Evolutionary conservation across 2,329 filamentous ascomycete species (phyloP), one percentile per base, ranked within the genome.

Genomic region (Diplodia scrobiculata): DNA sequence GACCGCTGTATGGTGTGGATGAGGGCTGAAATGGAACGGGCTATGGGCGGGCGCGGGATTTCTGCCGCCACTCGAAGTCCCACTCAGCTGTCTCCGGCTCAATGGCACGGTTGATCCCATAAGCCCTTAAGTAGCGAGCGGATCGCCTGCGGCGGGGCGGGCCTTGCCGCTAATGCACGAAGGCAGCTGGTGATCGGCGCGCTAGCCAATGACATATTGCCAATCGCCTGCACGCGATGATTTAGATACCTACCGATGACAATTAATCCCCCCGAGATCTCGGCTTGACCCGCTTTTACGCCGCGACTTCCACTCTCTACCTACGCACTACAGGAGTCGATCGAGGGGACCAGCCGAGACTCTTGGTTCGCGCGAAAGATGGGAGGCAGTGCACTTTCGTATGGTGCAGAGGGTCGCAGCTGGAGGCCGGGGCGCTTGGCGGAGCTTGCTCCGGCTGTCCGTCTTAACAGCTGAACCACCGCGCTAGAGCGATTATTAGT

Each of bases 351-450:
- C 5, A 41, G 38, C 6, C 17, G 7, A 7, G 0, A 17, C 3
- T 6, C 0, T 6, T n/a, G 0, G 5, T 41, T 6, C 11, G 6
- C 3, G 0, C 13, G 0, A 1, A 13, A 0, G 0, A 17, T 2
- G 5, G 2, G 38, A 41, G 38, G 38, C 0, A 41, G 7, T 9
- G 13, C 38, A 6, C 1, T 41, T n/a, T 41, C 4, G 38, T 38
- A 38, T 41, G 17, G 1, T 5, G 38, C 17, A n/a, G 38, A 3
- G 17, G n/a, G 6, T 2, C 3, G 19, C 0, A n/a, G 41, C 41
- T 45, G n/a, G 17, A 45, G 17, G n/a, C 41, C 6, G 6, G 3
- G 7, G n/a, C 25, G 25, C 25, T 25, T 13, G 19, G 7, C n/a
- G 41, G 41, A 45, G 41, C 1, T 19, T 45, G 41, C 1, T 45